A percentile compares a stretch with the other conserved stretches of the same genome.
phyloP scores from a whole-genome alignment of 2,329 filamentous ascomycete species.

The Thelonectria olida region DNA sequence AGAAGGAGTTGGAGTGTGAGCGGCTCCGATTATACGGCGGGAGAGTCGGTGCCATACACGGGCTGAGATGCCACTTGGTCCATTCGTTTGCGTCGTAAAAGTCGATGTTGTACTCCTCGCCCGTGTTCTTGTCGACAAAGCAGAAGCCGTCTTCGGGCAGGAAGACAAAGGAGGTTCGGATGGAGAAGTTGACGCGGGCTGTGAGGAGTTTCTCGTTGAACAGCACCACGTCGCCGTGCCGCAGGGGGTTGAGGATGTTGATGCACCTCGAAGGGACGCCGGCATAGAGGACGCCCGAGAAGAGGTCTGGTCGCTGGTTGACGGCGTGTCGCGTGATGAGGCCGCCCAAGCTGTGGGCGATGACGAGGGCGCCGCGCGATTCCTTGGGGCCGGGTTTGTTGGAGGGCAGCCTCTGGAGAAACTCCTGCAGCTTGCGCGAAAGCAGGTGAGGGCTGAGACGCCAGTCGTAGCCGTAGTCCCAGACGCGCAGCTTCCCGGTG shows the following conservation, averaged over 20 bases:
- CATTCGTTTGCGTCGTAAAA: slow-evolving; percentile 85
- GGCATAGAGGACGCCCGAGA: slow-evolving; percentile 85
- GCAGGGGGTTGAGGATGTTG: slow-evolving; percentile 88
- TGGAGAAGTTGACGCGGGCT: slow-evolving; percentile 91
- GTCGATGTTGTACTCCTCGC: slow-evolving; percentile 82
- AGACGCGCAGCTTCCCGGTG: slow-evolving; percentile 77
- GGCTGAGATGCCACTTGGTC: slow-evolving; percentile 81
- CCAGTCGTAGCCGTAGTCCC: slow-evolving; percentile 97
- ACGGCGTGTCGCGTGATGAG: slow-evolving; percentile 89
- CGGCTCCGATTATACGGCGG: slow-evolving; percentile 59
- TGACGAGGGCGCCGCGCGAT: slow-evolving; percentile 77
- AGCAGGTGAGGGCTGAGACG: slow-evolving; percentile 82
- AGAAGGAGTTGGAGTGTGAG: slow-evolving; percentile 53
- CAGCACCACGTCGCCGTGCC: slow-evolving; percentile 92
- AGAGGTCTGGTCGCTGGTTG: slow-evolving; percentile 85
- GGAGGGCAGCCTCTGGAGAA: slow-evolving; percentile 77
- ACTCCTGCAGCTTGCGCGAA: slow-evolving; percentile 75
- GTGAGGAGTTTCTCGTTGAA: slow-evolving; percentile 90
- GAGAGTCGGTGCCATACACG: slow-evolving; percentile 75
- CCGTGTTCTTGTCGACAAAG: slow-evolving; percentile 85
- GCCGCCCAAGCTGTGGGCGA: slow-evolving; percentile 89
- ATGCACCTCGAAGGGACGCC: slow-evolving; percentile 87
- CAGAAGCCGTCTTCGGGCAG: slow-evolving; percentile 88
- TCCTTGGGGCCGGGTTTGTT: slow-evolving; percentile 68
- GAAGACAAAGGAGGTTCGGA: slow-evolving; percentile 85